Evolutionary conservation across 345 rosid species (phyloP), one percentile per base, ranked within the genome.

Genomic region (Corchorus capsularis): DNA sequence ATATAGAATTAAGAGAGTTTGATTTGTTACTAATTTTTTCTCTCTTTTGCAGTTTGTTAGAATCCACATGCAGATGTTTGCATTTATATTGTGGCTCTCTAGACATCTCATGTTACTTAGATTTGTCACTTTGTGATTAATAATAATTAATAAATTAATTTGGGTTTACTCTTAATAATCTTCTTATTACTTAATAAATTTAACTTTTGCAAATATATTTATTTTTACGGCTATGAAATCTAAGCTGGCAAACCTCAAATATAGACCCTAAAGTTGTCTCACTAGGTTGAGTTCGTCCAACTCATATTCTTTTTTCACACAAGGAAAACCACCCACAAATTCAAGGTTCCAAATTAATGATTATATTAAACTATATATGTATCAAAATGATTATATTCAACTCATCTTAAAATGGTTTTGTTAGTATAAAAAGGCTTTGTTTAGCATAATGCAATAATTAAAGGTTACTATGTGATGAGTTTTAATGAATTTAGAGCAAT

Each of bases 91-190:
- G 81, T 75, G 59, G 59, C 64, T 71, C 39, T 74, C 82, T 64
- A 77, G 88, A 81, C 90, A 86, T 78, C 86, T 87, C 93, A 86
- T 82, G 90, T 87, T 89, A 82, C 90, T 86, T 63, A 56, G 88
- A 80, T 77, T 83, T 86, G 91, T 86, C 89, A 53, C 47, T 52
- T 82, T 79, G 83, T 83, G 80, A 64, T 82, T 63, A 73, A 74
- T 70, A 69, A 74, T 39, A 27, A 64, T 82, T 63, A 73, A 74
- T 70, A 69, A 77, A n/a, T n/a, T 39, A 56, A 47, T 39, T 14
- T 47, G 27, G 50, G 39, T 17, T 39, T 9, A 19, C 69, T 19
- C 32, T n/a, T 60, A n/a, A n/a, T 69, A 39, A 6, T 62, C 34
- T 27, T 27, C 27, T 27, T 27, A 27, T 20, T 20, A 72, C 43